Evolutionary conservation across 768 basidiomycete genomes (phyloP).

Genomic region (Crepidotus variabilis): DNA sequence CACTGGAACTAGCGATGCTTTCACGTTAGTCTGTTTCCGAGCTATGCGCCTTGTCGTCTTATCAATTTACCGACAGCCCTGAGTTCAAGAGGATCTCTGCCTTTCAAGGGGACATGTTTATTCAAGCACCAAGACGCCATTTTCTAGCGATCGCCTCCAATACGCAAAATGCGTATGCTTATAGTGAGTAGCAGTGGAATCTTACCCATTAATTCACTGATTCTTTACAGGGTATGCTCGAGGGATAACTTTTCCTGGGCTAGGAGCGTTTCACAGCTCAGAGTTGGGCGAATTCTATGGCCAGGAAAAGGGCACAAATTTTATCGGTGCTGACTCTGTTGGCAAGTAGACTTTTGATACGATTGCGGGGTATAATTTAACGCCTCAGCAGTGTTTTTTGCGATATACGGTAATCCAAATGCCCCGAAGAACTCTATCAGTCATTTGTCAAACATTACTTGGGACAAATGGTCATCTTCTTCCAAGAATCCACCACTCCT

Average conservation of each 20-base stretch:
- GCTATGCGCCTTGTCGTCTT: background rate
- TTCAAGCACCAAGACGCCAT: constrained; percentile 33
- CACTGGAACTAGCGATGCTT: constrained; percentile 19
- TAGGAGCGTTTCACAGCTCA: constrained; percentile 19
- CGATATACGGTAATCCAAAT: constrained; percentile 11
- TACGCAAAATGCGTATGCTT: constrained; percentile 10
- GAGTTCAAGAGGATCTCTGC: constrained; percentile 38
- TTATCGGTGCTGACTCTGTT: constrained; percentile 18
- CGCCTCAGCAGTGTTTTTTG: constrained; percentile 16
- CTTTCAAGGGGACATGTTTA: constrained; percentile 32
- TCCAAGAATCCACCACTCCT: constrained; percentile 17
- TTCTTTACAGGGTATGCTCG: constrained; percentile 27
- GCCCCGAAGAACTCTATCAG: constrained; percentile 13
- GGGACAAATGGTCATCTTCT: constrained; percentile 15
- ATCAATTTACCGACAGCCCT: constrained; percentile 20
- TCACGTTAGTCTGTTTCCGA: constrained; percentile 14
- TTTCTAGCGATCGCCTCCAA: constrained; percentile 22
- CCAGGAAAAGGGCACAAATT: constrained; percentile 5
- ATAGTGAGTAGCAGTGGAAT: constrained; percentile 1
- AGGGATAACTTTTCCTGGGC: constrained; percentile 19
- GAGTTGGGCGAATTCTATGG: constrained; percentile 17
- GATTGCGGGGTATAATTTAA: no score
- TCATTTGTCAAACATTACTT: constrained; percentile 12
- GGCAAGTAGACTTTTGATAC: constrained; percentile 4
- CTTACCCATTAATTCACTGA: no score